Base-by-base conservation (phyloP, 1,139 yeast species). In the Yamadazyma spencermartinsiae region DNA sequence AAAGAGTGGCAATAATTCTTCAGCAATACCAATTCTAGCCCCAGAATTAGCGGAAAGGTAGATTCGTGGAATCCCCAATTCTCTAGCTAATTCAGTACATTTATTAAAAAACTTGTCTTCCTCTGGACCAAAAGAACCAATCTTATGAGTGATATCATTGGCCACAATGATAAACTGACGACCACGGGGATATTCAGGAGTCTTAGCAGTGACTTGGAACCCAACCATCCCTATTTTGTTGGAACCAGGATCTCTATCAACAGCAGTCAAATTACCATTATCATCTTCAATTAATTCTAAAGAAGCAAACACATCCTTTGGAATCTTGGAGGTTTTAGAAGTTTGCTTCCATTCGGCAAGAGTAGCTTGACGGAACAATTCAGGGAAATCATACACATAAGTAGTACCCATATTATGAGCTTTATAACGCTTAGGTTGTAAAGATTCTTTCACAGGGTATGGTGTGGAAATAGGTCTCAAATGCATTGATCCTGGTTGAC, bases 361-460 rank as follows among this genome's bases (percentile, higher is more conserved):
- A 35, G 87, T 77, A 26, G 96, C 95, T 72, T 92, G 98, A 56
- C 94, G 88, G 85, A 94, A 92, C 57, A 92, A 72, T 62, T 92
- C 98, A 37, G 98, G 98, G 92, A 92, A 94, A 66, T 92, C 98
- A 60, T 94, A 94, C 36, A 88, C 96, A 60, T 88, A 92, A 17
- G 98, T 90, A 13, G 98, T 92, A 48, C 98, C 98, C 92, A 92
- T 86, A 58, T 88, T 79, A 68, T 92, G 98, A 35, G 98, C 98
- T 72, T 86, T 87, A 74, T 94, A 94, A 71, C 98, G 89, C 69
- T 92, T 92, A 55, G 98, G 97, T 73, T 92, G 98, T 57, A 92
- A 77, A 69, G 95, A 90, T 69, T 92, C 98, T 74, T 92, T 92
- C 30, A 95, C 96, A 42, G 98, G 95, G 61, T 92, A 94, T 39